Conservation (phyloP, 2,329 filamentous ascomycete species). For the Paecilomyces niveus region DNA sequence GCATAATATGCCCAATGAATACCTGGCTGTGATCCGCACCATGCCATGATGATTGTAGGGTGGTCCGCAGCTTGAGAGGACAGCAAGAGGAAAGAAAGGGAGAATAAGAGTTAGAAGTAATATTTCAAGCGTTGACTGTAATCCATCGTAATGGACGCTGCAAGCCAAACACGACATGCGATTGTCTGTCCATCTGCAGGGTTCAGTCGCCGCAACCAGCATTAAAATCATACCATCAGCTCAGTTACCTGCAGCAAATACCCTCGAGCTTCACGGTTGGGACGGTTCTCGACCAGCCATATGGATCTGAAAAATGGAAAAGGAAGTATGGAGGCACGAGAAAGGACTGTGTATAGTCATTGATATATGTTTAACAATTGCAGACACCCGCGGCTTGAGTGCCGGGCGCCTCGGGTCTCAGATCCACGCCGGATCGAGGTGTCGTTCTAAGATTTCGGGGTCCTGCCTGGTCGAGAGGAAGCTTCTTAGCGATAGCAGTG, state of each 20-base stretch:
- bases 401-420: conserved; percentile 55
- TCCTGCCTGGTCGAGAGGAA: conserved; percentile 93
- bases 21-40: not conserved
- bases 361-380: conserved; percentile 48
- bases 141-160: not conserved
- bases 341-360: not conserved
- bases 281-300: not conserved
- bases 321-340: not conserved
- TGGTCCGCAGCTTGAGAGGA: not conserved
- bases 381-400: conserved; percentile 55
- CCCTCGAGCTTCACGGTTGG: not conserved
- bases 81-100: not conserved
- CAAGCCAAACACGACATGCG: not conserved
- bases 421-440: conserved; percentile 58
- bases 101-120: not conserved
- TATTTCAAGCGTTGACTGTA: not conserved
- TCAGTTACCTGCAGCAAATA: not conserved
- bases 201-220: not conserved
- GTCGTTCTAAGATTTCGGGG: conserved; percentile 71
- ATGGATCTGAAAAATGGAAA: conserved; percentile 3
- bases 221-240: not conserved
- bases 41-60: not conserved
- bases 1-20: not conserved
- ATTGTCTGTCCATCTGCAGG: not conserved
- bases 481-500: conserved; percentile 94